Conservation (phyloP, 208 protist species). For the Borovskyia barvae region DNA sequence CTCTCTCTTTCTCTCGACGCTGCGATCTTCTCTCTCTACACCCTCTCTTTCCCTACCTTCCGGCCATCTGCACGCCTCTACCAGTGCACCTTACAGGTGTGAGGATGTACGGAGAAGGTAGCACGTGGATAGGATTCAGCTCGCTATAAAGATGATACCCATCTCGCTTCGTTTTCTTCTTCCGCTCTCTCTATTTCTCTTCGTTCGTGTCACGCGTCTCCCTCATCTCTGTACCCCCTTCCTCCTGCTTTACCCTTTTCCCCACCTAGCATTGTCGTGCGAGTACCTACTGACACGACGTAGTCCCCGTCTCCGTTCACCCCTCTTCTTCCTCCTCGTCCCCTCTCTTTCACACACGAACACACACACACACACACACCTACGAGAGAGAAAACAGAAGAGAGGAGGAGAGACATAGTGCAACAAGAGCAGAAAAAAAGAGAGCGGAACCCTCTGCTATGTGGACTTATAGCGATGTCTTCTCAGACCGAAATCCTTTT, state of each 20-base stretch:
- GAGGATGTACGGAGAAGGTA: too few relatives aligned
- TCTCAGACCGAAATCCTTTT: too few relatives aligned
- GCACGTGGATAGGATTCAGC: too few relatives aligned
- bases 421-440: neutral
- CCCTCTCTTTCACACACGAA: neutral
- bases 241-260: neutral
- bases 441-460: too few relatives aligned
- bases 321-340: neutral
- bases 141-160: neutral
- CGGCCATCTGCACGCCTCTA: too few relatives aligned
- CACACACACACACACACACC: neutral
- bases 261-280: neutral
- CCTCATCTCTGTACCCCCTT: neutral
- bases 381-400: neutral
- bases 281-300: neutral
- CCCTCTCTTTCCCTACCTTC: too few relatives aligned
- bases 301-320: too few relatives aligned
- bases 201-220: neutral
- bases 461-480: too few relatives aligned
- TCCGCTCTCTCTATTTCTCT: conserved; percentile 9
- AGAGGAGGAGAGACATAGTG: neutral
- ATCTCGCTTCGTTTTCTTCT: conserved; percentile 8
- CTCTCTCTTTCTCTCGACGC: too few relatives aligned
- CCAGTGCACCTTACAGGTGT: too few relatives aligned
- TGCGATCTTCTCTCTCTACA: too few relatives aligned